Conservation (phyloP, 2,329 filamentous ascomycete species). For the Dactylellina haptotyla region DNA sequence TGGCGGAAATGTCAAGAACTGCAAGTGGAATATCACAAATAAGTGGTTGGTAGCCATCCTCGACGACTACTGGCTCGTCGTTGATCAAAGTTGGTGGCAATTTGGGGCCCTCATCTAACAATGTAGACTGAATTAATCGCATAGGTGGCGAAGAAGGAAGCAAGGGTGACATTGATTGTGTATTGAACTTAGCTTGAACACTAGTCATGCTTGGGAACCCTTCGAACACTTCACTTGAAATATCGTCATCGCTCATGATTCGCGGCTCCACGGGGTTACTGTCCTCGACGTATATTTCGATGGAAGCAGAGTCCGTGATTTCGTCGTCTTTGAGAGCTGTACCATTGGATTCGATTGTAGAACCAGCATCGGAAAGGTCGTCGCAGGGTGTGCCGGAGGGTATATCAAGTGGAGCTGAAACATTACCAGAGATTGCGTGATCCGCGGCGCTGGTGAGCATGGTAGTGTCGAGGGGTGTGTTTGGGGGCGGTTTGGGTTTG, state of each 20-base stretch:
- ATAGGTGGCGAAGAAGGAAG: conserved; percentile 25
- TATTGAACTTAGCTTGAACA: background rate
- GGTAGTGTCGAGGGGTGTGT: background rate
- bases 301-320: background rate
- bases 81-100: background rate
- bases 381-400: background rate
- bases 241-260: background rate
- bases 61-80: background rate
- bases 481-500: background rate
- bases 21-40: background rate
- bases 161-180: background rate
- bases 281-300: conserved; percentile 1
- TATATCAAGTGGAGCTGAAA: background rate
- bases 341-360: background rate
- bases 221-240: background rate
- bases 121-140: background rate
- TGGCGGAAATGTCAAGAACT: background rate
- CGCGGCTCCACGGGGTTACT: background rate
- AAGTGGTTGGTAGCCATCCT: conserved; percentile 7
- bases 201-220: background rate
- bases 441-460: background rate
- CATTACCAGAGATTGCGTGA: background rate
- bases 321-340: background rate
- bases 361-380: background rate
- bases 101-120: background rate